Percentiles rank a stretch among this genome's conserved stretches.
Evolutionary conservation across 2,329 filamentous ascomycete species (phyloP).

Genomic region (Colletotrichum sp.): DNA sequence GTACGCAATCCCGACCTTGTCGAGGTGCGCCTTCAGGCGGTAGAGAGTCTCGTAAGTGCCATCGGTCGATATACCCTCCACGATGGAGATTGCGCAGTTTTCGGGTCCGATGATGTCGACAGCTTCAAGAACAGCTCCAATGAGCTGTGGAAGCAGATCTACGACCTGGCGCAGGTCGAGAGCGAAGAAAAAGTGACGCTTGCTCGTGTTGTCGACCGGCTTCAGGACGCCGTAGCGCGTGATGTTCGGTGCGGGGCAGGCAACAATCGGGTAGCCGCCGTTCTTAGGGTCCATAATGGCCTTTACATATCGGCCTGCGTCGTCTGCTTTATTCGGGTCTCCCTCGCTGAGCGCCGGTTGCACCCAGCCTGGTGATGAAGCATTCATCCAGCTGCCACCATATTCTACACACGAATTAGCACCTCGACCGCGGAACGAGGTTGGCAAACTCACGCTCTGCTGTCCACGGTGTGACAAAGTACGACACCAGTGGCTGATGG

Average conservation of each 20-base stretch:
- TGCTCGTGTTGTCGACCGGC: background rate
- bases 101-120: constrained; percentile 54
- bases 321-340: background rate
- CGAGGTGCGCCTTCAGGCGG: constrained; percentile 45
- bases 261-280: constrained; percentile 29
- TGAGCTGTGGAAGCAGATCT: constrained; percentile 51
- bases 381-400: constrained; percentile 20
- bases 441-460: background rate
- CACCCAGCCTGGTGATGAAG: constrained; percentile 2
- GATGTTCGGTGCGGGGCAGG: constrained; percentile 27
- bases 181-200: constrained; percentile 53
- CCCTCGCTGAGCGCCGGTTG: constrained; percentile 4
- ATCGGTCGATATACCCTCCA: constrained; percentile 61
- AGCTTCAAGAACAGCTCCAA: constrained; percentile 56
- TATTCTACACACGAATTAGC: constrained; percentile 4
- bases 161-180: constrained; percentile 54
- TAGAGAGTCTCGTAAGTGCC: constrained; percentile 57
- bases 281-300: constrained; percentile 32
- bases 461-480: constrained; percentile 13
- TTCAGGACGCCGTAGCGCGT: constrained; percentile 14
- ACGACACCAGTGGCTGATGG: constrained; percentile 47
- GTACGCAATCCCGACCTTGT: constrained; percentile 44
- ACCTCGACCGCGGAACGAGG: background rate
- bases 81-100: constrained; percentile 57
- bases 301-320: constrained; percentile 41